These are phyloP conservation scores for Fusarium goolgardi DNA, from an alignment of 2,329 filamentous ascomycete genomes.

Conservation along the genomic window DNA sequence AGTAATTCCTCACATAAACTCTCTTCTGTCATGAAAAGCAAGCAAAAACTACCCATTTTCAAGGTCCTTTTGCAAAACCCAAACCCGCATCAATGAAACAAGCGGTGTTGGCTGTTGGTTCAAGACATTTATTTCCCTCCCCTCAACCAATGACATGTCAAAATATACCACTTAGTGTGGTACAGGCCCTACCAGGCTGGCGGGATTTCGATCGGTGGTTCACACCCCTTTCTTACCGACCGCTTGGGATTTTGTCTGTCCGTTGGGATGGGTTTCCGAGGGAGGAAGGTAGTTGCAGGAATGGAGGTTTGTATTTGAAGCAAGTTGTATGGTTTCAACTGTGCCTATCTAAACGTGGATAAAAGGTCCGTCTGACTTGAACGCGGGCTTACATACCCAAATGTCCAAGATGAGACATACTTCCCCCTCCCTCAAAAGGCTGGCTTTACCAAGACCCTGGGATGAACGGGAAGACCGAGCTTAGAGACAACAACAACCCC, in stretches of 20 bases:
- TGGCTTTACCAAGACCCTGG: conserved; percentile 9
- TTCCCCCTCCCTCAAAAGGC: not conserved
- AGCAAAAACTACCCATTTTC: conserved; percentile 2
- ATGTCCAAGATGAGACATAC: conserved; percentile 3
- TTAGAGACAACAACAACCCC: not conserved
- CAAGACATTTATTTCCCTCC: not conserved
- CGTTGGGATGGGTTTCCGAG: conserved; percentile 2
- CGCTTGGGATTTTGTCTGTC: conserved; percentile 13
- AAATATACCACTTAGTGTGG: not conserved
- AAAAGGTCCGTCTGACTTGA: conserved; percentile 25
- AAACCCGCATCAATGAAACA: conserved; percentile 11
- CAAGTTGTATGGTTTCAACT: not conserved
- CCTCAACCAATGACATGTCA: conserved; percentile 1
- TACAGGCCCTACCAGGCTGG: conserved; percentile 27
- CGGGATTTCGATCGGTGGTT: not conserved
- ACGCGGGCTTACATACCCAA: conserved; percentile 7
- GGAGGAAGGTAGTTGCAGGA: conserved; percentile 14
- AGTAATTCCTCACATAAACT: not conserved
- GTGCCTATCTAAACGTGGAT: conserved; percentile 5
- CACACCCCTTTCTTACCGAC: conserved; percentile 10
- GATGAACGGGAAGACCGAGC: conserved; percentile 1
- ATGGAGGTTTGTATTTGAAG: not conserved
- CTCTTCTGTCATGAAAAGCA: not conserved
- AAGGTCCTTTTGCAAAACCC: conserved; percentile 27
- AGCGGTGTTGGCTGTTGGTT: conserved; percentile 28